Evolutionary conservation across 768 basidiomycete genomes (phyloP).

Genomic region (Termitomyces sp.): DNA sequence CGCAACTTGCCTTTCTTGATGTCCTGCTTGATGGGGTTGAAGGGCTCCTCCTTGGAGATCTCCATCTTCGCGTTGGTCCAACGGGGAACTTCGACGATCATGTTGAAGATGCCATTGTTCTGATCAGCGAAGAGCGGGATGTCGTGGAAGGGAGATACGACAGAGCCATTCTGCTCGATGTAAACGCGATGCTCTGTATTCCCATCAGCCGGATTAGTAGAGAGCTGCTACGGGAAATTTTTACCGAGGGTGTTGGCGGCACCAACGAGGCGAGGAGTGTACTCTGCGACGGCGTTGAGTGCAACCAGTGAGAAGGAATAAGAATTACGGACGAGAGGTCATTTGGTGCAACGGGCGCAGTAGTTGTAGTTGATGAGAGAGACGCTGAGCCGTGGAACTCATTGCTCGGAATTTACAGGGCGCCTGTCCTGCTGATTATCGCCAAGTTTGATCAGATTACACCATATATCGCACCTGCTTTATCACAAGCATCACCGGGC

Average conservation of each 20-base stretch:
- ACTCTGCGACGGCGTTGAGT: conserved; percentile 37
- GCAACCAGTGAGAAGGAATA: neutral
- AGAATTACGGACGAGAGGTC: conserved; percentile 35
- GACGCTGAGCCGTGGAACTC: conserved; percentile 40
- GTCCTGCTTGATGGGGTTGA: conserved; percentile 99
- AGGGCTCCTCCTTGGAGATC: conserved; percentile 95
- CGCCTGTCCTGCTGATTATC: conserved; percentile 21
- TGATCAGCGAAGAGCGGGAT: conserved; percentile 97
- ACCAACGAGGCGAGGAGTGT: conserved; percentile 72
- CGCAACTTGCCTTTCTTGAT: conserved; percentile 95
- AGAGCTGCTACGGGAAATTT: conserved; percentile 8
- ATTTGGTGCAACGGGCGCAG: conserved; percentile 46
- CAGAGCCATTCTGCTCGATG: conserved; percentile 84
- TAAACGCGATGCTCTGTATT: conserved; percentile 86
- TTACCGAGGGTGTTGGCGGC: conserved; percentile 92
- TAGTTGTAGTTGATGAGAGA: conserved; percentile 59
- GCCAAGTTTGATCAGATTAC: conserved; percentile 13
- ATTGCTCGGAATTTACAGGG: conserved; percentile 26
- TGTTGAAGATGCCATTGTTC: conserved; percentile 94
- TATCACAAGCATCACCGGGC: conserved; percentile 4
- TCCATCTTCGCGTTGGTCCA: conserved; percentile 99
- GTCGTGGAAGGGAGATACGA: conserved; percentile 89
- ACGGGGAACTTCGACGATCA: conserved; percentile 96
- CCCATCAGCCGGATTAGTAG: conserved; percentile 15
- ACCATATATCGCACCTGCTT: conserved; percentile 9